Conservation (phyloP, 331 rosid genomes). For the Malus hybrid region DNA sequence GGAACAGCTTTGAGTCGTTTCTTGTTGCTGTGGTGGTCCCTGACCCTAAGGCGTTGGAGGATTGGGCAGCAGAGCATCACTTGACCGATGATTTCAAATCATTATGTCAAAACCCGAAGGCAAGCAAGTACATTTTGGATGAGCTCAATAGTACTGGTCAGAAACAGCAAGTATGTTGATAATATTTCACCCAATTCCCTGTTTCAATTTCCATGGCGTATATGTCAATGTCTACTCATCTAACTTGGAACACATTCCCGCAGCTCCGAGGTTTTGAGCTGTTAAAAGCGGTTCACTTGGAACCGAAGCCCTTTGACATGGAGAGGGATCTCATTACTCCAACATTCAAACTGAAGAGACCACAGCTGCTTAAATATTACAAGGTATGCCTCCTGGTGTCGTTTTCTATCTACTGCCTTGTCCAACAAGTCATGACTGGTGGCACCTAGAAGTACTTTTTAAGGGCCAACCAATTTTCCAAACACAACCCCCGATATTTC, state of each 20-base stretch:
- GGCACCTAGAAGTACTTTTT: not conserved
- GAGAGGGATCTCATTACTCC: conserved; percentile 84
- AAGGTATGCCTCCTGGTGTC: conserved; percentile 39
- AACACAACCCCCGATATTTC: not conserved
- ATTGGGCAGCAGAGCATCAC: conserved; percentile 61
- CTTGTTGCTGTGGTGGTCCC: conserved; percentile 89
- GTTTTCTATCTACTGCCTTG: not conserved
- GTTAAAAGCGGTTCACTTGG: conserved; percentile 70
- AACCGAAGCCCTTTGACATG: conserved; percentile 66
- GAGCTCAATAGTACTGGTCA: conserved; percentile 67
- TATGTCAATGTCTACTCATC: not conserved
- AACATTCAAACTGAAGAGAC: conserved; percentile 82
- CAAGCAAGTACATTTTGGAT: conserved; percentile 68
- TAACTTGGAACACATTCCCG: not conserved
- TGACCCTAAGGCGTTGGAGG: conserved; percentile 55
- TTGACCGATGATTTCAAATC: conserved; percentile 54
- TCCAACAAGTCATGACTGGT: not conserved
- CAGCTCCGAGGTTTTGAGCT: conserved; percentile 90
- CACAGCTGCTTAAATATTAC: conserved; percentile 58
- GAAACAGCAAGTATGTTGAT: conserved; percentile 55
- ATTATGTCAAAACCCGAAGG: conserved; percentile 55
- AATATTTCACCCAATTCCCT: not conserved
- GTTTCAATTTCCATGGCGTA: not conserved
- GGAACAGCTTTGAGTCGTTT: conserved; percentile 90
- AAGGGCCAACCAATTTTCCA: not conserved